phyloP scores from a whole-genome alignment of 106 monocot genomes.

The Apostasia ramifera region DNA sequence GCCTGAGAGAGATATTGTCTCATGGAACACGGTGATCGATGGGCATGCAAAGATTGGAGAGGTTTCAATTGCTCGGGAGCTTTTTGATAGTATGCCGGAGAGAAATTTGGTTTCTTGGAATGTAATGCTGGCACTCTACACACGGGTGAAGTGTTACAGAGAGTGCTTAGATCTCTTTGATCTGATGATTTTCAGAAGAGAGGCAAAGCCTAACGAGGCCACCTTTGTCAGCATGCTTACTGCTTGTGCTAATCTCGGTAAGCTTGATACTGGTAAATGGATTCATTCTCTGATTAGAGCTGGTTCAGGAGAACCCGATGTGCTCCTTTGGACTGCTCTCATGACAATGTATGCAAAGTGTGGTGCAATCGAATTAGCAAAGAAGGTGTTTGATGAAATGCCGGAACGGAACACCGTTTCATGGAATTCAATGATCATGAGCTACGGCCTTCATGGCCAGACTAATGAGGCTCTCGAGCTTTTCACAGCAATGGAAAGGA shows the following conservation, averaged over 20 bases:
- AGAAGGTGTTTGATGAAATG: slow-evolving; percentile 52
- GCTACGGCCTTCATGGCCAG: slow-evolving; percentile 53
- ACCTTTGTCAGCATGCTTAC: slow-evolving; percentile 69
- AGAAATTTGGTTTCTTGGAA: slow-evolving; percentile 64
- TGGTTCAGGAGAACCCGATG: slow-evolving; percentile 14
- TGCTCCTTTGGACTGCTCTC: slow-evolving; percentile 52
- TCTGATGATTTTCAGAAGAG: slow-evolving; percentile 22
- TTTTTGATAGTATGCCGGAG: slow-evolving; percentile 49
- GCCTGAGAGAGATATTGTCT: slow-evolving; percentile 44
- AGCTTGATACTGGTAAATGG: slow-evolving; percentile 51
- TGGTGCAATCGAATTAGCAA: slow-evolving; percentile 41
- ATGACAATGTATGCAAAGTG: slow-evolving; percentile 83
- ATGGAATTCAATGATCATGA: slow-evolving; percentile 66
- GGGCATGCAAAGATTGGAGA: slow-evolving; percentile 37
- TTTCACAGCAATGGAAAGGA: slow-evolving; percentile 61
- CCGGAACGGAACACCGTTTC: slow-evolving; percentile 34
- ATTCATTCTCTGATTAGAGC: slow-evolving; percentile 47
- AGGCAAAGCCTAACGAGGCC: slow-evolving; percentile 37
- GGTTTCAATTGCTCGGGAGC: slow-evolving; percentile 18
- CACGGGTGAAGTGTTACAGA: slow-evolving; percentile 28
- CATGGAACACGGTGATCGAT: slow-evolving; percentile 61
- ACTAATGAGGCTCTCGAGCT: slow-evolving; percentile 40
- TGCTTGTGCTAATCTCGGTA: slow-evolving; percentile 36
- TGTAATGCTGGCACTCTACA: slow-evolving; percentile 50
- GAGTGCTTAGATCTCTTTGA: slow-evolving; percentile 65